These are phyloP conservation scores for Ceratobasidium papillatum DNA, from an alignment of 1,284 basidiomycete species.

Conservation along the genomic window DNA sequence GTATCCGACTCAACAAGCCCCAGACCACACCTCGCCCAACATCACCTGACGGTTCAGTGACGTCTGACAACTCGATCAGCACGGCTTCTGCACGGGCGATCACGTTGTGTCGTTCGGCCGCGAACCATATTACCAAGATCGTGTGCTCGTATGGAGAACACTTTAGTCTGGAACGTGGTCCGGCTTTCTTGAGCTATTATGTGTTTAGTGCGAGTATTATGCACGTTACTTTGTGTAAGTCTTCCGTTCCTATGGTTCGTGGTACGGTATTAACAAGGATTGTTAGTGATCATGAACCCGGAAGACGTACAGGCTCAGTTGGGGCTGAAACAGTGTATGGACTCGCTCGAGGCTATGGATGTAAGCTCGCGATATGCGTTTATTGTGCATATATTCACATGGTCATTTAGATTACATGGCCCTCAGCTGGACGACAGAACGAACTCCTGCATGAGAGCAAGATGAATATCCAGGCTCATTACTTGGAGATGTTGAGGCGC, in stretches of 20 bases:
- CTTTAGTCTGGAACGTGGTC: slow-evolving; percentile 68
- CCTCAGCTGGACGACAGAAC: slow-evolving; percentile 47
- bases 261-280: neutral
- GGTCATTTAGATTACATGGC: slow-evolving; percentile 46
- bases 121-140: slow-evolving; percentile 76
- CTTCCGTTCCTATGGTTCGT: neutral
- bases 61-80: slow-evolving; percentile 23
- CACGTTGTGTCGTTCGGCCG: slow-evolving; percentile 74
- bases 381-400: neutral
- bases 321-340: slow-evolving; percentile 49
- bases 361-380: slow-evolving; percentile 37
- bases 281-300: slow-evolving; percentile 40
- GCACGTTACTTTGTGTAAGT: slow-evolving; percentile 71
- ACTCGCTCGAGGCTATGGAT: slow-evolving; percentile 51
- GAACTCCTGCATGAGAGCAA: slow-evolving; percentile 47
- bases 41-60: slow-evolving; percentile 9
- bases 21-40: neutral
- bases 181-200: slow-evolving; percentile 82
- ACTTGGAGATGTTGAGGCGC: slow-evolving; percentile 13
- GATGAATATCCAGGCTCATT: slow-evolving; percentile 37
- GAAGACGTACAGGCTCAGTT: slow-evolving; percentile 43
- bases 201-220: slow-evolving; percentile 84
- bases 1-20: slow-evolving; percentile 19
- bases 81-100: slow-evolving; percentile 63
- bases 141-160: slow-evolving; percentile 68